Evolutionary conservation across 495 filamentous ascomycete species (phyloP).

Genomic region (Annulohypoxylon maeteangense): DNA sequence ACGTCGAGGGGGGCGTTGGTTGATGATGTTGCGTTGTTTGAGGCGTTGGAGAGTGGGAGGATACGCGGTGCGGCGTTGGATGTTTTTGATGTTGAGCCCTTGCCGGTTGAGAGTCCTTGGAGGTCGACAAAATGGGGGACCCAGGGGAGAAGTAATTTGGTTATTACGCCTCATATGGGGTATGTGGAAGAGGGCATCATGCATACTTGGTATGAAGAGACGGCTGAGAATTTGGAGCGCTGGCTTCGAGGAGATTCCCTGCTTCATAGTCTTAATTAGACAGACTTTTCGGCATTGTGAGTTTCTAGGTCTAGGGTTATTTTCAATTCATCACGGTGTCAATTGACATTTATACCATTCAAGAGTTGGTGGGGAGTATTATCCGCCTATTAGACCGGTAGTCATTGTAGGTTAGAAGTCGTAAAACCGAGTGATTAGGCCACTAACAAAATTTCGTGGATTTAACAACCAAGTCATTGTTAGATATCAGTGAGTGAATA

Average conservation of each 20-base stretch:
- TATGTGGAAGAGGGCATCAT: slow-evolving; percentile 72
- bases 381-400: no score
- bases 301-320: background rate
- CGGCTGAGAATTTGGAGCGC: slow-evolving; percentile 68
- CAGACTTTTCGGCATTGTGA: background rate
- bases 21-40: slow-evolving; percentile 67
- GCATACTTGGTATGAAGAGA: slow-evolving; percentile 71
- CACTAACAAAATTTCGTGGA: no score
- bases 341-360: no score
- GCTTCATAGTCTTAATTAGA: slow-evolving; percentile 44
- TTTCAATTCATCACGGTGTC: no score
- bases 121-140: slow-evolving; percentile 65
- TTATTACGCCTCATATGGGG: slow-evolving; percentile 76
- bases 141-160: slow-evolving; percentile 66
- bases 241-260: slow-evolving; percentile 68
- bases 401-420: no score
- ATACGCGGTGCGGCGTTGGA: slow-evolving; percentile 73
- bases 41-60: slow-evolving; percentile 59
- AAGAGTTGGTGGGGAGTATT: no score
- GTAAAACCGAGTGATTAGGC: no score
- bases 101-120: slow-evolving; percentile 71
- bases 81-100: slow-evolving; percentile 74
- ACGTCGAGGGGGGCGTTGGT: slow-evolving; percentile 73
- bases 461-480: no score
- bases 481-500: no score